Evolutionary conservation across 805 yeast species (phyloP).

Genomic region (Debaryomyces castellii): DNA sequence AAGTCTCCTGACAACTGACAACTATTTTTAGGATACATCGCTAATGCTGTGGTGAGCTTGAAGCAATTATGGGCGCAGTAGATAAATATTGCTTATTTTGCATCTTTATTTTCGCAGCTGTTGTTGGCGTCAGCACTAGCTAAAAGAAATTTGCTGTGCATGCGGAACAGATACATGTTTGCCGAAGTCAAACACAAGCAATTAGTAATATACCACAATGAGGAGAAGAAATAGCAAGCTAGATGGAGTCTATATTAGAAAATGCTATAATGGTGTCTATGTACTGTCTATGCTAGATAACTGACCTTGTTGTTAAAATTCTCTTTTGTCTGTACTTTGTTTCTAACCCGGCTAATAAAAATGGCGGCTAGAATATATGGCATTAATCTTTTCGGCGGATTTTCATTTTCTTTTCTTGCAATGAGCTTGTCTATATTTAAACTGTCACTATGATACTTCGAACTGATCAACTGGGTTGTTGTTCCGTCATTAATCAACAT

Average conservation of each 20-base stretch:
- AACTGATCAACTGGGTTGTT: background rate
- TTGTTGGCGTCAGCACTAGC: too few relatives aligned
- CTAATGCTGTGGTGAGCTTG: background rate
- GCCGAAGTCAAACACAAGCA: too few relatives aligned
- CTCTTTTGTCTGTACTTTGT: background rate
- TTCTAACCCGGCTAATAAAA: background rate
- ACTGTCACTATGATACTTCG: background rate
- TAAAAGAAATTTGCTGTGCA: too few relatives aligned
- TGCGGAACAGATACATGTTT: too few relatives aligned
- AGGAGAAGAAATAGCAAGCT: too few relatives aligned
- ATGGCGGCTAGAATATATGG: background rate
- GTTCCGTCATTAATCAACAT: slow-evolving; percentile 1
- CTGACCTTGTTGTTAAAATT: background rate
- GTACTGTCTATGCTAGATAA: background rate
- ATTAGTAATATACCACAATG: too few relatives aligned
- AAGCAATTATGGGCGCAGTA: background rate
- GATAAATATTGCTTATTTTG: background rate
- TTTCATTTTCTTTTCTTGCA: background rate
- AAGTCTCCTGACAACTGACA: background rate
- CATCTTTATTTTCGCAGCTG: background rate
- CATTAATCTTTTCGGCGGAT: background rate
- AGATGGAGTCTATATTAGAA: background rate
- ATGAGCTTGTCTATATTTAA: background rate
- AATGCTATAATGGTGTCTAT: background rate
- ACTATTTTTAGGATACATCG: background rate